phyloP scores from a whole-genome alignment of 148 eudicot species.

The Hydrangea macrophylla region DNA sequence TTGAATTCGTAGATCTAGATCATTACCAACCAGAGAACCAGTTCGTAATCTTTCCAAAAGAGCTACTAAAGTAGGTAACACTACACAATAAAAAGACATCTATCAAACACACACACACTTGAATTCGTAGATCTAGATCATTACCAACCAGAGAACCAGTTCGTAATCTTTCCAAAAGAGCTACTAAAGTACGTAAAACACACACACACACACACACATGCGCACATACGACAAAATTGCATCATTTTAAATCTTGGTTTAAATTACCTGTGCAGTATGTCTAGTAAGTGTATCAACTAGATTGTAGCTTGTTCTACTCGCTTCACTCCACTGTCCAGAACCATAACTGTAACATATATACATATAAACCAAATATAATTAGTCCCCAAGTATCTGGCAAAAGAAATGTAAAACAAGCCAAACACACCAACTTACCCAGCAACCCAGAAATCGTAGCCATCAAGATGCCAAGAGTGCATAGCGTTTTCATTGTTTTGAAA shows the following conservation, averaged over 20 bases:
- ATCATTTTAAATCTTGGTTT: not conserved
- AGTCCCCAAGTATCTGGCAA: not conserved
- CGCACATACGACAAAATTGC: too few relatives aligned
- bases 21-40: too few relatives aligned
- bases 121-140: too few relatives aligned
- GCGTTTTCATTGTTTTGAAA: slow-evolving; percentile 74
- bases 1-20: too few relatives aligned
- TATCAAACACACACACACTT: too few relatives aligned
- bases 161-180: too few relatives aligned
- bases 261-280: slow-evolving; percentile 53
- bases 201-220: too few relatives aligned
- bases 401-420: not conserved
- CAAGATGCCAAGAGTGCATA: slow-evolving; percentile 88
- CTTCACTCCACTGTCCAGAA: slow-evolving; percentile 60
- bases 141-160: too few relatives aligned
- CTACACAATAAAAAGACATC: too few relatives aligned
- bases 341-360: slow-evolving; percentile 68
- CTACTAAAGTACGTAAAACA: too few relatives aligned
- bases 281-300: slow-evolving; percentile 57
- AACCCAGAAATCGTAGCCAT: slow-evolving; percentile 95
- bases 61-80: too few relatives aligned
- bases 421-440: slow-evolving; percentile 52
- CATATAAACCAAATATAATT: slow-evolving; percentile 13
- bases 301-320: slow-evolving; percentile 46
- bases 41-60: too few relatives aligned